Percentiles rank a stretch among this genome's conserved stretches.
Conservation (phyloP, 768 basidiomycete species). For the Tulasnella sp. region DNA sequence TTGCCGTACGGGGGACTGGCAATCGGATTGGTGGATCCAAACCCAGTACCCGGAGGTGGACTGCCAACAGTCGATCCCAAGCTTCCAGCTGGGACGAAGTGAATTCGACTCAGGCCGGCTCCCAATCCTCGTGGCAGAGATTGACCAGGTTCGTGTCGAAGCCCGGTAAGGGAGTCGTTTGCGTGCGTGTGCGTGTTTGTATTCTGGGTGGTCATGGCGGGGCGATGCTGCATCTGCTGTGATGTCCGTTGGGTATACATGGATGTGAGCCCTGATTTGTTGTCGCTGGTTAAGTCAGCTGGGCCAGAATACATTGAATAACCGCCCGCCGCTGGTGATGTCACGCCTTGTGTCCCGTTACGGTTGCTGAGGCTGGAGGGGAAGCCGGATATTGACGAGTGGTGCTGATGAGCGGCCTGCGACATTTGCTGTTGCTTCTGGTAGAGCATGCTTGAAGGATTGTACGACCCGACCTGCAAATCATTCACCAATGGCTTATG, state of each 20-base stretch:
- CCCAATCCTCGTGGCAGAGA: slow-evolving; percentile 87
- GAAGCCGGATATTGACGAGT: slow-evolving; percentile 11
- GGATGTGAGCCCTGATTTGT: slow-evolving; percentile 51
- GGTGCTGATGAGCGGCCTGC: slow-evolving; percentile 7
- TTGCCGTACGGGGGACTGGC: slow-evolving; percentile 9
- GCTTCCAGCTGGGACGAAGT: slow-evolving; percentile 31
- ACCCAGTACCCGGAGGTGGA: slow-evolving; percentile 9
- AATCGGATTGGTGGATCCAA: neutral
- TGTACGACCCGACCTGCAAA: slow-evolving; percentile 13
- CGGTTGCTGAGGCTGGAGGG: neutral
- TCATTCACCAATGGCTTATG: neutral
- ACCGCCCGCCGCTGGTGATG: neutral
- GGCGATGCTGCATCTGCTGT: slow-evolving; percentile 3
- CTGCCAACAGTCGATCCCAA: slow-evolving; percentile 13
- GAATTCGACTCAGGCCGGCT: slow-evolving; percentile 82
- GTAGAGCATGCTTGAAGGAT: slow-evolving; percentile 3
- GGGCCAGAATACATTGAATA: slow-evolving; percentile 14
- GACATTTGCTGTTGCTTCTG: slow-evolving; percentile 11
- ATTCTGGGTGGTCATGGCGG: slow-evolving; percentile 25
- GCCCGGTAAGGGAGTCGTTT: slow-evolving; percentile 9
- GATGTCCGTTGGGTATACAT: slow-evolving; percentile 32
- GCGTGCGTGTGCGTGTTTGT: slow-evolving; percentile 22
- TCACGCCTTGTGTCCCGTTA: neutral
- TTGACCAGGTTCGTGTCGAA: slow-evolving; percentile 77
- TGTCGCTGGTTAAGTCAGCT: neutral